Evolutionary conservation across 1,284 basidiomycete species (phyloP).

Genomic region (Phellinidium pouzarii): DNA sequence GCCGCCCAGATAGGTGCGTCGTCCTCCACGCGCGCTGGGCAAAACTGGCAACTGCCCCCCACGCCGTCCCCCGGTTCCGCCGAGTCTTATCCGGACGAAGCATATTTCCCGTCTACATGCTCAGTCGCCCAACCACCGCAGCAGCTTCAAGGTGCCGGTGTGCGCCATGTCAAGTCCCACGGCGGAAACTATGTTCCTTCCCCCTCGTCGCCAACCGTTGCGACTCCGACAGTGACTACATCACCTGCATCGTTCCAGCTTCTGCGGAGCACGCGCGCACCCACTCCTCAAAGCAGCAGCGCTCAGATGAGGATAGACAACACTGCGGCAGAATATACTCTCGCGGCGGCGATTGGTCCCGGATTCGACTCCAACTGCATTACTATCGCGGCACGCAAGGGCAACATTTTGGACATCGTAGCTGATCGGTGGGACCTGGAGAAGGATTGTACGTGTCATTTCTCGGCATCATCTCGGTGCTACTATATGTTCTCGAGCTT

Average conservation of each 20-base stretch:
- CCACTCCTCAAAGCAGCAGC: slow-evolving; percentile 5
- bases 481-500: neutral
- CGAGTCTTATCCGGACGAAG: slow-evolving; percentile 15
- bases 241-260: slow-evolving; percentile 10
- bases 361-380: slow-evolving; percentile 26
- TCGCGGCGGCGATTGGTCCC: slow-evolving; percentile 23
- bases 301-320: slow-evolving; percentile 24
- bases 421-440: slow-evolving; percentile 27
- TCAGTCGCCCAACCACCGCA: slow-evolving; percentile 4
- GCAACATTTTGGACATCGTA: slow-evolving; percentile 24
- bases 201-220: neutral
- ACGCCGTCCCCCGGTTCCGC: slow-evolving; percentile 16
- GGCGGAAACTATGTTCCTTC: neutral
- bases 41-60: slow-evolving; percentile 11
- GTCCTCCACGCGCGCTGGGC: slow-evolving; percentile 5
- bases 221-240: neutral
- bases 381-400: slow-evolving; percentile 25
- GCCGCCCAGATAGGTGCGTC: neutral
- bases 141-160: neutral
- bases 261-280: slow-evolving; percentile 13
- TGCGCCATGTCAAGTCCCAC: neutral
- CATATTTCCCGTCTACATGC: slow-evolving; percentile 12
- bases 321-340: slow-evolving; percentile 21
- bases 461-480: neutral
- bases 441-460: slow-evolving; percentile 24